A percentile compares a stretch with the other conserved stretches of the same genome.
Conservation (phyloP, 2,329 filamentous ascomycete genomes). For the Cyphellophora attinorum region DNA sequence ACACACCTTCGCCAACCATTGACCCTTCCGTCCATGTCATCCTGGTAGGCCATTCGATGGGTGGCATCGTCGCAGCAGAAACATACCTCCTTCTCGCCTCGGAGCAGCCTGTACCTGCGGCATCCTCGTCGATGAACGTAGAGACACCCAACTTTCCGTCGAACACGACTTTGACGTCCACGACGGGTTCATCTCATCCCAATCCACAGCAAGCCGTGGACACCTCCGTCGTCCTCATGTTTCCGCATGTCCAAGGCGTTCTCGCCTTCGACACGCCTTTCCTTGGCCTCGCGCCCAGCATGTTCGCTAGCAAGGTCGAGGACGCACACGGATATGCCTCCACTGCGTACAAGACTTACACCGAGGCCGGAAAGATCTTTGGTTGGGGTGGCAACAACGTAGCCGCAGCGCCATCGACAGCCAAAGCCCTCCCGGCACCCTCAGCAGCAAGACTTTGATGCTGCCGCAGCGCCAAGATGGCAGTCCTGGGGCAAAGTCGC, state of each 20-base stretch:
- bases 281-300: constrained; percentile 40
- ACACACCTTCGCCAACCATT: constrained; percentile 72
- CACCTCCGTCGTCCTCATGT: constrained; percentile 56
- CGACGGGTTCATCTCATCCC: constrained; percentile 14
- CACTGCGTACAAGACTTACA: constrained; percentile 60
- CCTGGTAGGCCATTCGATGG: constrained; percentile 81
- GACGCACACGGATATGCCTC: constrained; percentile 69
- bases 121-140: constrained; percentile 20
- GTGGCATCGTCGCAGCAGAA: constrained; percentile 89
- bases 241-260: constrained; percentile 83
- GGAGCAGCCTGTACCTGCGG: constrained; percentile 44
- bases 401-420: constrained; percentile 8
- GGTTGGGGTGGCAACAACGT: constrained; percentile 41
- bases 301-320: constrained; percentile 56
- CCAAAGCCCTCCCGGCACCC: constrained; percentile 23
- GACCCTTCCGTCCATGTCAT: constrained; percentile 77
- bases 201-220: constrained; percentile 10
- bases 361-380: constrained; percentile 51
- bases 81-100: constrained; percentile 66
- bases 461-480: constrained; percentile 48
- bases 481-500: constrained; percentile 76
- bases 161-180: constrained; percentile 15
- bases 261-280: constrained; percentile 93
- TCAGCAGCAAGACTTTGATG: constrained; percentile 25
- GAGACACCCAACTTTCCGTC: constrained; percentile 15